These are phyloP conservation scores for Grosmannia penicillata DNA, from an alignment of 2,329 filamentous ascomycete species.

Conservation along the genomic window DNA sequence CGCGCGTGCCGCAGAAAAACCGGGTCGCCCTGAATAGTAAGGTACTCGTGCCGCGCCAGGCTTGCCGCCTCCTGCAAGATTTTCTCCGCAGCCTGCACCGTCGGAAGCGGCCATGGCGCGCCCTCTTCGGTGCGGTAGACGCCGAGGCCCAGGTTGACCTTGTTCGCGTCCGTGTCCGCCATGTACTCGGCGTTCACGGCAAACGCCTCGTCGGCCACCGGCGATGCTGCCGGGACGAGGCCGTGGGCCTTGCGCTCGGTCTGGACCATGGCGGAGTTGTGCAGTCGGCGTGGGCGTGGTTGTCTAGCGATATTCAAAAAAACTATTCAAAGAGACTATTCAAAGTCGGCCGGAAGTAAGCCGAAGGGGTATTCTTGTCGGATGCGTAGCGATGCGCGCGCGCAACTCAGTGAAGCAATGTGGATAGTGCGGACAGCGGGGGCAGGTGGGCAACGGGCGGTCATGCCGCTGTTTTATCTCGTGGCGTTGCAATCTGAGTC, in stretches of 20 bases:
- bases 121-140: slow-evolving; percentile 89
- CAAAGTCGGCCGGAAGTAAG: too few species aligned
- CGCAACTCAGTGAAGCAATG: too few species aligned
- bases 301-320: too few species aligned
- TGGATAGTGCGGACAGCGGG: too few species aligned
- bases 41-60: slow-evolving; percentile 61
- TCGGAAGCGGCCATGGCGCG: slow-evolving; percentile 91
- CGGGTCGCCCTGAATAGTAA: slow-evolving; percentile 78
- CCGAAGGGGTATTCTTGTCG: too few species aligned
- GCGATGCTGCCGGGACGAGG: not conserved
- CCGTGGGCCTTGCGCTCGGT: not conserved
- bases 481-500: too few species aligned
- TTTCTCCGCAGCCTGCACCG: slow-evolving; percentile 46
- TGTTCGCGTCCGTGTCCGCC: slow-evolving; percentile 59
- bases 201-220: slow-evolving; percentile 32
- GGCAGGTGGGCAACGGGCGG: too few species aligned
- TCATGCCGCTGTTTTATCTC: too few species aligned
- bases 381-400: too few species aligned
- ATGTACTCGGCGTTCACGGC: slow-evolving; percentile 77
- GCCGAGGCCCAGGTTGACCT: slow-evolving; percentile 84
- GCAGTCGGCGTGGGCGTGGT: too few species aligned
- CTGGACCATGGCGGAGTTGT: not conserved
- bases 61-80: slow-evolving; percentile 1
- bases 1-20: slow-evolving; percentile 79
- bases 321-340: too few species aligned